A percentile compares a stretch with the other conserved stretches of the same genome.
Conservation (phyloP, 2,329 filamentous ascomycete genomes). For the Scedosporium dehoogii region DNA sequence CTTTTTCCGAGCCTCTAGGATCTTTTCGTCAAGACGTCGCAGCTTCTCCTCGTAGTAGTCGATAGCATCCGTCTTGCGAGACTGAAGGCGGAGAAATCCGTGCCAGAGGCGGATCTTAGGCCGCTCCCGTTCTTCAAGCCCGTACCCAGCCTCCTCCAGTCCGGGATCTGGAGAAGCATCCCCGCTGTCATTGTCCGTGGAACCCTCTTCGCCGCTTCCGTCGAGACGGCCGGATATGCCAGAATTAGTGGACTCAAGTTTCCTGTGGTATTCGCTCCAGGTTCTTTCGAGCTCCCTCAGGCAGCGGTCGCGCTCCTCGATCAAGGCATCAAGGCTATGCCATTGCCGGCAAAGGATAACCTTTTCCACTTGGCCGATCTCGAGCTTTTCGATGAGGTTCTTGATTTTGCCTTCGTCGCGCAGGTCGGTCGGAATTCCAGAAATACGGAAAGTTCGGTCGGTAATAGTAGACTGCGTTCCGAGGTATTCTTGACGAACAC, state of each 20-base stretch:
- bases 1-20: conserved; percentile 59
- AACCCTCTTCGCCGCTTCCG: conserved; percentile 4
- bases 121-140: conserved; percentile 32
- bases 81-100: conserved; percentile 63
- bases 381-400: conserved; percentile 74
- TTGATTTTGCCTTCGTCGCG: conserved; percentile 77
- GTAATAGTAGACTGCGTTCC: conserved; percentile 93
- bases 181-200: background rate
- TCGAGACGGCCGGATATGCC: conserved; percentile 7
- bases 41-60: conserved; percentile 89
- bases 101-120: conserved; percentile 70
- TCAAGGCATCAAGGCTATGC: conserved; percentile 66
- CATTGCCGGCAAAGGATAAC: conserved; percentile 83
- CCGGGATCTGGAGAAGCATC: background rate
- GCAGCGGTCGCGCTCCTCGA: conserved; percentile 54
- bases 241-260: conserved; percentile 21
- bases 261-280: conserved; percentile 45
- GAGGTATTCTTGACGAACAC: conserved; percentile 79
- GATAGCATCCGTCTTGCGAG: conserved; percentile 74
- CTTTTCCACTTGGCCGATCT: conserved; percentile 81
- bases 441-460: conserved; percentile 84
- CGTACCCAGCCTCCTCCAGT: conserved; percentile 12
- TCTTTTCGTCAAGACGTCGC: conserved; percentile 65
- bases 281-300: conserved; percentile 70
- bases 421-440: conserved; percentile 73